Evolutionary conservation across 345 rosid genomes (phyloP).

Genomic region (Salix viminalis): DNA sequence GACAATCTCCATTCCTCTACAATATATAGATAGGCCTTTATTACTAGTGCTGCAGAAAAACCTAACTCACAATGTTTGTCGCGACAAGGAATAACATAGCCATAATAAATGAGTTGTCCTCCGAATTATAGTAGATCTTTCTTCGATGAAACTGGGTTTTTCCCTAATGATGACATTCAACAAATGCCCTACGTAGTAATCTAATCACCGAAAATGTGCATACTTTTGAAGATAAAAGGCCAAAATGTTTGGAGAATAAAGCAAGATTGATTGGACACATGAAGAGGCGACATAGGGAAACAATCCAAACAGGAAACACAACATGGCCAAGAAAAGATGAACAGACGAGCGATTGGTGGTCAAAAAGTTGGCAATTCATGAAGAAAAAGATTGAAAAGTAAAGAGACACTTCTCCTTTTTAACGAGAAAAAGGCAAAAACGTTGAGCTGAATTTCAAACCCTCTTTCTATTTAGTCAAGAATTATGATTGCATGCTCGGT

Average conservation of each 20-base stretch:
- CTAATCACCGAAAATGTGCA: constrained; percentile 18
- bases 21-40: no score
- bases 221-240: constrained; percentile 16
- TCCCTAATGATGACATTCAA: no score
- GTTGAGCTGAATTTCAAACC: constrained; percentile 18
- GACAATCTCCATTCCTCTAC: no score
- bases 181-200: constrained; percentile 17
- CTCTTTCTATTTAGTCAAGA: constrained; percentile 40
- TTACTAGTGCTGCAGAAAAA: no score
- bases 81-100: no score
- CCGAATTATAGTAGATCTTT: background rate
- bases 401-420: constrained; percentile 20
- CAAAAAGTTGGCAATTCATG: constrained; percentile 39
- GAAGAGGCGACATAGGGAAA: constrained; percentile 18
- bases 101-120: no score
- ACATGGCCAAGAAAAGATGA: constrained; percentile 21
- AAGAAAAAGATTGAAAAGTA: constrained; percentile 31
- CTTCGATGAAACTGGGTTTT: background rate
- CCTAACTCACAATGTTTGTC: no score
- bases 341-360: constrained; percentile 39
- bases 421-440: constrained; percentile 2
- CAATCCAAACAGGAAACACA: constrained; percentile 20
- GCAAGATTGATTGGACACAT: constrained; percentile 37
- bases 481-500: constrained; percentile 41
- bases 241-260: constrained; percentile 16